Base-by-base conservation (phyloP, 2,329 filamentous ascomycete genomes). In the Fusarium sp. region DNA sequence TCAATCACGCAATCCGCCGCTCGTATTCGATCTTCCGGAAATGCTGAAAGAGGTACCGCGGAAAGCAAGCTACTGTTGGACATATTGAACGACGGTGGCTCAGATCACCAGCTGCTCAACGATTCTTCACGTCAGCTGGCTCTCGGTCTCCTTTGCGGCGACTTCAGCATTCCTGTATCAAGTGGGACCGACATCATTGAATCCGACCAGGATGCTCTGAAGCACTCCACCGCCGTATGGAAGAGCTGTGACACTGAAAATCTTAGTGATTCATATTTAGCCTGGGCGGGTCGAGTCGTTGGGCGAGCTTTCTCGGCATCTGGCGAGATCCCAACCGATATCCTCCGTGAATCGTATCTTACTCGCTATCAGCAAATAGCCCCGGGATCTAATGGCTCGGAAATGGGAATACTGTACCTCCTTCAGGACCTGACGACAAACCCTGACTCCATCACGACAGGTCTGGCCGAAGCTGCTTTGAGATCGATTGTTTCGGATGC, bases 281-380 rank as follows among this genome's bases (percentile, higher is more conserved):
- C 91, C 1, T 99, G 96, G 96, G 90, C 91, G 39, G 93, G 91
- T 4, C 85, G 89, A 61, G 89, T 93, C 3, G 80, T 98, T 39
- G 95, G 96, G 8, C 86, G 92, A 71, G 88, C 92, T 0, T 98
- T 93, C 75, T 88, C 89, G 35, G 84, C 90, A 14, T 91, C 87
- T 25, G 93, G 93, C 2, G 80, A 86, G 50, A 82, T 92, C 6
- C 84, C 87, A 14, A 73, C 79, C 32, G 84, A 84, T 44, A 78
- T 90, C 41, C 73, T 89, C 2, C 79, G 81, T 23, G 88, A 91
- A 70, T 87, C 86, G 2, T 78, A 78, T 14, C 73, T 89, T 6
- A 74, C 77, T 13, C 76, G 80, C 64, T 87, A 80, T 67, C 76
- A 74, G 61, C 81, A 75, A 67, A 75, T 77, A 49, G 81, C 76